Evolutionary conservation across 108 stramenopile species (phyloP).

Genomic region (Stephanodiscus minutulus): DNA sequence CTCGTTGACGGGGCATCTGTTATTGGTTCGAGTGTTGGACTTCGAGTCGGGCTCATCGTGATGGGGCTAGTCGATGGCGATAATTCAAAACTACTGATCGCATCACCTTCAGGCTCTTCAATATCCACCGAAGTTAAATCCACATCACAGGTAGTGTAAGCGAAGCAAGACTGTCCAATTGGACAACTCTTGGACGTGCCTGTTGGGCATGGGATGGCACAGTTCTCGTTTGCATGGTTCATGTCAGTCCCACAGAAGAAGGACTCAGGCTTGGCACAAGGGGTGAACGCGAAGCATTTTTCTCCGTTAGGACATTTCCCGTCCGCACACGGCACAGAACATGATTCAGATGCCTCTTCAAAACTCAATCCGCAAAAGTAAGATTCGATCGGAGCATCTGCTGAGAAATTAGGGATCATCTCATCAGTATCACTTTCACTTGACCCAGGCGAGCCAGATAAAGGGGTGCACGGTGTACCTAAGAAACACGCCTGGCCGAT

Average conservation of each 20-base stretch:
- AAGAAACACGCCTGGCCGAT: slow-evolving; percentile 15
- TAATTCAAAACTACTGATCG: too few species aligned
- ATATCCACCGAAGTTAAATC: neutral
- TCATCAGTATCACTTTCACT: neutral
- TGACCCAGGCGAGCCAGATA: too few species aligned
- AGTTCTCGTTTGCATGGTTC: slow-evolving; percentile 69
- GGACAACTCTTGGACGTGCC: slow-evolving; percentile 70
- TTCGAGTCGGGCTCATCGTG: neutral
- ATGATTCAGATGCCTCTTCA: slow-evolving; percentile 38
- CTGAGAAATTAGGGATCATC: neutral
- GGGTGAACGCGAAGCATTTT: slow-evolving; percentile 48
- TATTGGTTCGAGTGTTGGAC: slow-evolving; percentile 2
- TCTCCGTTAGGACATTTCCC: slow-evolving; percentile 38
- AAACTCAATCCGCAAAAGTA: slow-evolving; percentile 48
- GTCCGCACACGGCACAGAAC: slow-evolving; percentile 36
- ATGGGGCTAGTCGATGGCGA: neutral
- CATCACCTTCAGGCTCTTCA: neutral
- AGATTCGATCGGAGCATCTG: slow-evolving; percentile 31
- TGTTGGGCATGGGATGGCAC: slow-evolving; percentile 70
- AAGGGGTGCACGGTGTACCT: slow-evolving; percentile 3
- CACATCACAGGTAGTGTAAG: slow-evolving; percentile 76
- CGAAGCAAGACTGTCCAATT: slow-evolving; percentile 68
- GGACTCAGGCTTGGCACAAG: slow-evolving; percentile 44
- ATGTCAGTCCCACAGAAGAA: slow-evolving; percentile 79
- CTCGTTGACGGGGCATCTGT: slow-evolving; percentile 16